Evolutionary conservation across 2,329 filamentous ascomycete species (phyloP).

Genomic region (Pestalotiopsis sp.): DNA sequence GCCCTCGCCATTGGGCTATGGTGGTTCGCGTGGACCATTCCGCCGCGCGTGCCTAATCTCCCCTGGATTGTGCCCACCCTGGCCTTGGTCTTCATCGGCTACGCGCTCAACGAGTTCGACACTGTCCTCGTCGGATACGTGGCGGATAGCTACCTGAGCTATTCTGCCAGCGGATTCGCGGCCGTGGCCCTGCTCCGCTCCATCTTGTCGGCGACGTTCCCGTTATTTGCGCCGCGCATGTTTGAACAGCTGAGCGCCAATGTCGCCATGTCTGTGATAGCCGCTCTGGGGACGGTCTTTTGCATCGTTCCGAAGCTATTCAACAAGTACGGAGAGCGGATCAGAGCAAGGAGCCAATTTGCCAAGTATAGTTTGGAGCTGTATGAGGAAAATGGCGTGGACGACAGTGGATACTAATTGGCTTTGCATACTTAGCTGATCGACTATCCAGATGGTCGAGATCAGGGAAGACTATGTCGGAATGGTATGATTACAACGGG

Average conservation of each 20-base stretch:
- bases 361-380: conserved; percentile 25
- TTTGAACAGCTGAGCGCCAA: conserved; percentile 25
- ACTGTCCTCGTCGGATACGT: conserved; percentile 29
- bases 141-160: conserved; percentile 28
- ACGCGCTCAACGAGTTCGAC: conserved; percentile 40
- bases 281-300: conserved; percentile 21
- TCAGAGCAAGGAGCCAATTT: conserved; percentile 27
- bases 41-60: conserved; percentile 34
- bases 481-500: too few relatives aligned
- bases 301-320: conserved; percentile 25
- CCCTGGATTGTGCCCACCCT: conserved; percentile 44
- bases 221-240: conserved; percentile 26
- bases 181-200: conserved; percentile 28
- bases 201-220: conserved; percentile 27
- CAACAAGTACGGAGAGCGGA: conserved; percentile 22
- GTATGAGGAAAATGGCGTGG: not conserved
- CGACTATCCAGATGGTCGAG: not conserved
- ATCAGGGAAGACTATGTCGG: not conserved
- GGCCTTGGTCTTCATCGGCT: conserved; percentile 47
- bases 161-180: conserved; percentile 28
- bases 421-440: not conserved
- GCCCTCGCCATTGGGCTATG: conserved; percentile 45
- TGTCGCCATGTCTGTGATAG: conserved; percentile 26
- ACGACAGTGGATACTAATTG: not conserved
- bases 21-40: conserved; percentile 50